Base-by-base conservation (phyloP, 2,329 filamentous ascomycete species). In the Sporothrix mexicana region DNA sequence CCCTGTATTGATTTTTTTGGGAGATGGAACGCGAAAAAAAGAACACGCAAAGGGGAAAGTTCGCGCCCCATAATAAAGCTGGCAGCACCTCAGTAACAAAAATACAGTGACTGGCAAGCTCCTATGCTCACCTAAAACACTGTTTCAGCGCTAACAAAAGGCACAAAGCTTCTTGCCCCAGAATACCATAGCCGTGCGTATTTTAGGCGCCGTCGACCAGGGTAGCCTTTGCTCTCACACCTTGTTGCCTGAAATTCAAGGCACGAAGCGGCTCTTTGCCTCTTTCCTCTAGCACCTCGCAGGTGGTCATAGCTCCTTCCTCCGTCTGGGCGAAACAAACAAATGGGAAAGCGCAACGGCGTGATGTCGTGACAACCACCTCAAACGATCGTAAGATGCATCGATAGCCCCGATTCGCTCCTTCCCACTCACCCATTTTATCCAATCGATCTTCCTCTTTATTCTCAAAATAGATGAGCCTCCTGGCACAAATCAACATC, bases 61-160 rank as follows among this genome's bases (percentile, higher is more conserved):
- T 66, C 61, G 61, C 61, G 61, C 61, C 41, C 61, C 61, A 66
- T 66, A 66, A 66, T 17, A 45, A 47, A 41, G 36, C 30, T 17
- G 17, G 59, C 59, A 12, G 41, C 12, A 8, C 23, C 36, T 23
- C 4, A 12, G 41, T 64, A 45, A 41, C 41, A 43, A 45, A 53
- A 53, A 53, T 53, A 53, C 43, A 49, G 43, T 10, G 8, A 30
- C 20, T n/a, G 45, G 43, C 30, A 23, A 51, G 64, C 45, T 67
- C 45, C 64, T 59, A 8, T 36, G 30, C 30, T 36, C 30, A 30
- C 55, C 36, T 66, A 43, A 43, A 47, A 66, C n/a, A 20, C 4
- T 66, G 43, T 72, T 66, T 45, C 43, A 36, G 70, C 59, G 62
- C 70, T 72, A 72, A 57, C 20, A 57, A 72, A 64, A 57, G 67